Percentiles rank a stretch among this genome's conserved stretches.
Conservation (phyloP, 2,329 filamentous ascomycete genomes). For the Clonostachys solani region DNA sequence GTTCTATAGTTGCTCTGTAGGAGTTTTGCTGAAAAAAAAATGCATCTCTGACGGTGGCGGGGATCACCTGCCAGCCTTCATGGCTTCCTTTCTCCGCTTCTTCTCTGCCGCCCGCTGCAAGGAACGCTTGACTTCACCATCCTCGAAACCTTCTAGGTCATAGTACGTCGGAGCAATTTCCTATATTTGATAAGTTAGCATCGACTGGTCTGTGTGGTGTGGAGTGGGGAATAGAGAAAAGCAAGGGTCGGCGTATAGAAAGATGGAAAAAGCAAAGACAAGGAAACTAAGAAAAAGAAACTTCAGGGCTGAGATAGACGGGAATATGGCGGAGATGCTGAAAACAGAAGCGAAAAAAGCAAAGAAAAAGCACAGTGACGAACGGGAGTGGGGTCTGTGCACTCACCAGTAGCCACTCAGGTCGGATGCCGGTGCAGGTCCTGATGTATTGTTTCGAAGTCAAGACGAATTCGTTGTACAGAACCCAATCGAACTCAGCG, state of each 20-base stretch:
- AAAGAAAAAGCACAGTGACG: not conserved
- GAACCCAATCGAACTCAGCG: slow-evolving; percentile 90
- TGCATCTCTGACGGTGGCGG: not conserved
- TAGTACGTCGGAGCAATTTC: slow-evolving; percentile 95
- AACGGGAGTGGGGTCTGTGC: slow-evolving; percentile 1
- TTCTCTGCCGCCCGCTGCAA: slow-evolving; percentile 54
- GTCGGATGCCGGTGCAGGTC: slow-evolving; percentile 85
- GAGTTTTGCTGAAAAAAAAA: not conserved
- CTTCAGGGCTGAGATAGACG: not conserved
- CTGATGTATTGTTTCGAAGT: slow-evolving; percentile 98
- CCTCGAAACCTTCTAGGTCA: slow-evolving; percentile 75
- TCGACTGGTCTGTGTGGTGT: not conserved
- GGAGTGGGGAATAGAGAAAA: not conserved
- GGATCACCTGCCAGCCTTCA: slow-evolving; percentile 40
- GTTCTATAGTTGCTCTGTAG: too few relatives aligned
- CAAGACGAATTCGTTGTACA: slow-evolving; percentile 98
- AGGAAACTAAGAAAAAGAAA: not conserved
- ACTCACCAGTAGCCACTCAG: slow-evolving; percentile 88
- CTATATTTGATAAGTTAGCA: slow-evolving; percentile 31
- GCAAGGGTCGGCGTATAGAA: not conserved
- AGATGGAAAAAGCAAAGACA: not conserved
- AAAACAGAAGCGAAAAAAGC: not conserved
- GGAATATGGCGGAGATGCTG: not conserved
- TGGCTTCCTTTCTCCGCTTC: slow-evolving; percentile 54
- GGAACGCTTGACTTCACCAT: slow-evolving; percentile 78